Conservation (phyloP, 2,329 filamentous ascomycete species). For the Pestalotiopsis fici region DNA sequence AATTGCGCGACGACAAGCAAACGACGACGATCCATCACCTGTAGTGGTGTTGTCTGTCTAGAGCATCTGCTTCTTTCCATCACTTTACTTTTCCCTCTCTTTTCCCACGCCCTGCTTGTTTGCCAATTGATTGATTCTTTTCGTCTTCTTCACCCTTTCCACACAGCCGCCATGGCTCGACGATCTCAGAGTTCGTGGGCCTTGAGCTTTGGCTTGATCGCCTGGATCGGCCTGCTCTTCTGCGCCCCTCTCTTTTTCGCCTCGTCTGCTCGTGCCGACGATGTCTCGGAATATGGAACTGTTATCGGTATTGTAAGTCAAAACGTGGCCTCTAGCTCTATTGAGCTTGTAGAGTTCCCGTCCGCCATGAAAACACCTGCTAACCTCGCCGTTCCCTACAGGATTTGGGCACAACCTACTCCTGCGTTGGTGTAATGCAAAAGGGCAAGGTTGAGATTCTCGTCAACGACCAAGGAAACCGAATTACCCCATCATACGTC, state of each 20-base stretch:
- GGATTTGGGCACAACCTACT: constrained; percentile 87
- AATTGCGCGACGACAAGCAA: background rate
- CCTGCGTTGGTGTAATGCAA: constrained; percentile 94
- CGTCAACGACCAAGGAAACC: constrained; percentile 95
- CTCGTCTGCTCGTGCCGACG: constrained; percentile 72
- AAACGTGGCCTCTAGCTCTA: background rate
- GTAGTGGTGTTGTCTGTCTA: background rate
- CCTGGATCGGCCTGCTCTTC: constrained; percentile 90
- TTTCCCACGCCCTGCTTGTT: constrained; percentile 4
- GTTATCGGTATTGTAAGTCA: constrained; percentile 84
- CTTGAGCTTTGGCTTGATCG: constrained; percentile 83
- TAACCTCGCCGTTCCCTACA: constrained; percentile 21
- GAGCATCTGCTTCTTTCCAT: constrained; percentile 11
- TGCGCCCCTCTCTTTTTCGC: constrained; percentile 79
- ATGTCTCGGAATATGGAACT: constrained; percentile 78
- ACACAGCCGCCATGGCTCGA: constrained; percentile 44
- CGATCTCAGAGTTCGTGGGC: constrained; percentile 69
- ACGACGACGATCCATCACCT: background rate
- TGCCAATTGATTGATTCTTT: constrained; percentile 12
- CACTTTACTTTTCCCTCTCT: constrained; percentile 3
- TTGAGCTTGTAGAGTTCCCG: no score
- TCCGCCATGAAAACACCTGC: background rate
- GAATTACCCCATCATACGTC: constrained; percentile 93
- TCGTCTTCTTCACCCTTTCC: background rate
- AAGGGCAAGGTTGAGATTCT: constrained; percentile 94